Evolutionary conservation across 2,329 filamentous ascomycete genomes (phyloP), one percentile per base, ranked within the genome.

Genomic region (Ilyonectria mors-panacis): DNA sequence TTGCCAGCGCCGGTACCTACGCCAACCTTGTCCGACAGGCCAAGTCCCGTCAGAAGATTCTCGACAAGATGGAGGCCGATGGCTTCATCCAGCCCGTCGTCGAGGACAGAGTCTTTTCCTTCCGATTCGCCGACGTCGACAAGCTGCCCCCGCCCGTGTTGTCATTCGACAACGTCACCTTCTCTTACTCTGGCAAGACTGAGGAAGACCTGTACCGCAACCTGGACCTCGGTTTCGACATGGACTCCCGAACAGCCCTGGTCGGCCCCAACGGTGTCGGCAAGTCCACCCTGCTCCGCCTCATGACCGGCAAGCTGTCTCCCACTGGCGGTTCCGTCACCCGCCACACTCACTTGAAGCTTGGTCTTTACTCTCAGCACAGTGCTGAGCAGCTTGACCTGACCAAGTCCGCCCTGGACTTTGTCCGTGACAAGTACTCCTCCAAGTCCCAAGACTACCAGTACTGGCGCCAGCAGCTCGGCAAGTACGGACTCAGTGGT

Each of bases 31-130:
- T 99, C 80, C 90, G 94, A 82, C 96, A 99, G 85, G 97, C 97
- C 84, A 99, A 99, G 89, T 98, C 96, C 48, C 92, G 96, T 73
- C 96, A 99, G 85, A 99, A 99, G 94, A 98, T 98, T 83, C 89
- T 98, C 74, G 96, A 99, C 89, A 99, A 99, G 92, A 99, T 99
- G 96, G 95, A 98, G 88, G 96, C 97, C 76, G 96, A 99, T 78
- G 96, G 96, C 75, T 96, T 98, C 84, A 98, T 99, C 80, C 92
- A 99, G 84, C 93, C 94, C 64, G 94, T 99, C 70, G 84, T 88
- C 63, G 84, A 89, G 71, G 96, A 99, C 84, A 89, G 91, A 69
- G 92, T 97, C 79, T 99, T 99, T 86, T 95, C 92, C 65, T 99
- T 99, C 92, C 92, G 95, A 78, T 99, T 99, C 82, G 96, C 96